These are phyloP conservation scores for Akebia trifoliata DNA, from an alignment of 164 flowering plant genomes.

Conservation along the genomic window DNA sequence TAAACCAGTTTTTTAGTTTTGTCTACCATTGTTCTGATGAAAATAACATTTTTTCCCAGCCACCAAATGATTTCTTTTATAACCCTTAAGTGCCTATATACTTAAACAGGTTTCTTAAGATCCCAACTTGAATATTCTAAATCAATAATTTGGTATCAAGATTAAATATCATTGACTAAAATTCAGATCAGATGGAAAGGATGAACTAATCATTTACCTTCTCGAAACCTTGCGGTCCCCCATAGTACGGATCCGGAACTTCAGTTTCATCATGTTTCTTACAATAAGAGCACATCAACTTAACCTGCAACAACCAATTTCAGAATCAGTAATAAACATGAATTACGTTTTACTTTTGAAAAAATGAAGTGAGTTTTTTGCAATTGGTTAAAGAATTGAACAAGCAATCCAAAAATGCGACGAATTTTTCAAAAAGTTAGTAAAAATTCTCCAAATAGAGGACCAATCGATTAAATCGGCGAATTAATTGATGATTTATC, in stretches of 20 bases:
- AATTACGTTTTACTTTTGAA: neutral
- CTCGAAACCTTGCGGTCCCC: conserved; percentile 94
- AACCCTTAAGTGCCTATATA: too few species aligned
- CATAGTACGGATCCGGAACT: conserved; percentile 98
- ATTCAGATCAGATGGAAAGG: neutral
- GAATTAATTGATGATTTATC: too few species aligned
- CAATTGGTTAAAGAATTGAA: neutral
- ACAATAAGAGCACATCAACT: conserved; percentile 92
- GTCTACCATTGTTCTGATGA: too few species aligned
- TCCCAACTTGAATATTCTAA: neutral
- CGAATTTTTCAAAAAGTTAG: too few species aligned
- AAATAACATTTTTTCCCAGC: too few species aligned
- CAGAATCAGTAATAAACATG: neutral
- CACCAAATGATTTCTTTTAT: too few species aligned
- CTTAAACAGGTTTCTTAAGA: too few species aligned
- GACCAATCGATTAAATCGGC: too few species aligned
- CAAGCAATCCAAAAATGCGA: neutral
- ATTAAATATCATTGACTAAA: neutral
- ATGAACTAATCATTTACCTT: conserved; percentile 47
- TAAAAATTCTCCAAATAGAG: too few species aligned
- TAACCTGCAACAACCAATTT: conserved; percentile 50
- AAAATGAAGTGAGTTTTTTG: neutral
- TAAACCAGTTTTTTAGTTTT: too few species aligned
- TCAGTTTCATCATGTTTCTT: conserved; percentile 81
- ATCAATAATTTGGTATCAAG: neutral